These are phyloP conservation scores for Lactarius vividus DNA, from an alignment of 768 basidiomycete genomes.

Conservation along the genomic window DNA sequence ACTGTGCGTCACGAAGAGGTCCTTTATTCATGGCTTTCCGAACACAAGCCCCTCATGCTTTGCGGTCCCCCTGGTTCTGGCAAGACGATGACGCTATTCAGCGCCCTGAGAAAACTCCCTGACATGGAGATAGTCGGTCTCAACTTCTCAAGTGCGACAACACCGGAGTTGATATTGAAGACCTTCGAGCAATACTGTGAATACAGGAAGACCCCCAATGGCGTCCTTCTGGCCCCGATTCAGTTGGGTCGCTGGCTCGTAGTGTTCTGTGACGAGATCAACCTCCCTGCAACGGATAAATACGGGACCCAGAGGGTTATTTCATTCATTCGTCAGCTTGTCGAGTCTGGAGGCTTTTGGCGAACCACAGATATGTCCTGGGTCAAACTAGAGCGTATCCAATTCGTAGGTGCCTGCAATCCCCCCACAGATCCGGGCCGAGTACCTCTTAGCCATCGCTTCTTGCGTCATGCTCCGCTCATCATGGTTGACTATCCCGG, in stretches of 20 bases:
- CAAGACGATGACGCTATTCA: constrained; percentile 99
- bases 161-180: constrained; percentile 96
- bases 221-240: constrained; percentile 89
- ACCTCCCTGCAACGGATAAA: constrained; percentile 93
- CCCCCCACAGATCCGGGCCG: constrained; percentile 99
- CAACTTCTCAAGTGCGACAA: constrained; percentile 99
- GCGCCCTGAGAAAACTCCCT: constrained; percentile 92
- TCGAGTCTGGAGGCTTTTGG: constrained; percentile 95
- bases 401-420: constrained; percentile 99
- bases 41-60: constrained; percentile 97
- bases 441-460: constrained; percentile 95
- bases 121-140: constrained; percentile 99
- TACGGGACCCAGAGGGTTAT: constrained; percentile 99
- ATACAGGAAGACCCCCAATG: constrained; percentile 97
- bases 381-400: constrained; percentile 98
- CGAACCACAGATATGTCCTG: constrained; percentile 91
- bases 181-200: constrained; percentile 99
- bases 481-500: constrained; percentile 99
- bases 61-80: constrained; percentile 99
- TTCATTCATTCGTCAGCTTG: constrained; percentile 95
- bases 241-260: constrained; percentile 98
- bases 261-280: constrained; percentile 99
- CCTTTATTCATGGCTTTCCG: constrained; percentile 96
- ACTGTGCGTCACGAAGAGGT: constrained; percentile 99
- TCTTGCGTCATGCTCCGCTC: constrained; percentile 94